These are phyloP conservation scores for Alternaria sp. DNA, from an alignment of 2,329 filamentous ascomycete genomes.

Conservation along the genomic window DNA sequence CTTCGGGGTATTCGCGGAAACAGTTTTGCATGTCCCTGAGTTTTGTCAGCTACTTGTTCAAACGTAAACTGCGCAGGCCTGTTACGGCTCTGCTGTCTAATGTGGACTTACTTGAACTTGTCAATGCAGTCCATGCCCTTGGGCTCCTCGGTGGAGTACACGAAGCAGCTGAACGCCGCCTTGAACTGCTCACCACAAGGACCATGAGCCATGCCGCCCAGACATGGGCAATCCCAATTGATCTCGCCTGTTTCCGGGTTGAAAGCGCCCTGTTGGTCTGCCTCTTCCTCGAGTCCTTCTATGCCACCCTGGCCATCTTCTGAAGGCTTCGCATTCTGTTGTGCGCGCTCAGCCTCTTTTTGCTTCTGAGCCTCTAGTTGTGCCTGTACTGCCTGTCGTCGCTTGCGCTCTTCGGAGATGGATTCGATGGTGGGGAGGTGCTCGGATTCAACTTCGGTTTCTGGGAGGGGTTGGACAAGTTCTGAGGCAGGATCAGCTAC, in stretches of 20 bases:
- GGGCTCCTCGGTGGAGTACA: conserved; percentile 91
- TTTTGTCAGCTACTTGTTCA: conserved; percentile 6
- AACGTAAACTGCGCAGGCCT: background rate
- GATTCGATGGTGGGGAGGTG: conserved; percentile 53
- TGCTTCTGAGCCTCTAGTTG: conserved; percentile 37
- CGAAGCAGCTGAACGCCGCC: conserved; percentile 96
- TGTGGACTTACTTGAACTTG: conserved; percentile 82
- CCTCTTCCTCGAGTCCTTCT: conserved; percentile 76
- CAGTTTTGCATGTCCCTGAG: conserved; percentile 93
- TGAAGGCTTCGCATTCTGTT: conserved; percentile 17
- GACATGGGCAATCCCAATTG: conserved; percentile 98
- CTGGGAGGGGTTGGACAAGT: conserved; percentile 41
- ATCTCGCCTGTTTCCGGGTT: conserved; percentile 99
- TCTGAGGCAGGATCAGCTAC: conserved; percentile 20
- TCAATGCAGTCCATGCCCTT: conserved; percentile 99
- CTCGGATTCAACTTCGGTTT: conserved; percentile 51
- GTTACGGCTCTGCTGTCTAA: background rate
- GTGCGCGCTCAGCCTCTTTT: conserved; percentile 22
- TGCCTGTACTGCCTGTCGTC: conserved; percentile 39
- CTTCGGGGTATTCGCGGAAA: conserved; percentile 89
- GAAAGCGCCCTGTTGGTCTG: conserved; percentile 87
- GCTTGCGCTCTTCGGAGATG: conserved; percentile 51
- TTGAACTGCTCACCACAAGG: conserved; percentile 96
- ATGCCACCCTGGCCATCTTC: conserved; percentile 45
- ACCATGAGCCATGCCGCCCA: conserved; percentile 95